phyloP scores from a whole-genome alignment of 1,284 basidiomycete species.

The Apiotrichum domesticum region DNA sequence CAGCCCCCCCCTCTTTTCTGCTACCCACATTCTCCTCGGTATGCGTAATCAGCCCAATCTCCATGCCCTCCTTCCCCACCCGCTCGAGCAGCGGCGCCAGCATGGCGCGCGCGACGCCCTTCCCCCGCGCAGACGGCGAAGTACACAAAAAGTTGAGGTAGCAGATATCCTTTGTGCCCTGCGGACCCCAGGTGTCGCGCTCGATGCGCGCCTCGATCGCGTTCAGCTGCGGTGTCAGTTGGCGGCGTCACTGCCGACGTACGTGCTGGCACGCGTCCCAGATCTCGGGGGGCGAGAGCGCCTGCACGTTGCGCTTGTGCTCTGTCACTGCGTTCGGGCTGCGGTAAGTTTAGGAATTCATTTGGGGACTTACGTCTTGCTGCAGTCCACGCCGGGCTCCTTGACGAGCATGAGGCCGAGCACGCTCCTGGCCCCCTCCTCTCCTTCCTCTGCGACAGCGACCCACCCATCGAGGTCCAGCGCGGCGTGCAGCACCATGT shows the following conservation, averaged over 20 bases:
- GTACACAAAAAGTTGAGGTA: constrained; percentile 1
- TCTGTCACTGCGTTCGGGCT: background rate
- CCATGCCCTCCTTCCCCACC: background rate
- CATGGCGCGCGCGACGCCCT: background rate
- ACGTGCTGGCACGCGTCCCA: background rate
- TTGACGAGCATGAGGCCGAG: background rate
- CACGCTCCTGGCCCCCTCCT: background rate
- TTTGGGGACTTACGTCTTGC: background rate
- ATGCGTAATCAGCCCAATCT: constrained; percentile 4
- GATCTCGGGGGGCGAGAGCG: background rate
- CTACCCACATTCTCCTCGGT: background rate
- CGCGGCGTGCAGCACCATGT: background rate
- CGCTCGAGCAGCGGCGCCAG: background rate
- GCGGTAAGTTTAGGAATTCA: background rate
- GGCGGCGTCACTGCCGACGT: background rate
- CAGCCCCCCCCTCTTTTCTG: background rate
- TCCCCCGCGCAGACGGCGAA: background rate
- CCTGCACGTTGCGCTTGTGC: background rate
- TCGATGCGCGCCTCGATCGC: background rate
- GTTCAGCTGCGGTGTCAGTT: background rate
- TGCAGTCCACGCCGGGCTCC: background rate
- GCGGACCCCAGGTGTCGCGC: background rate
- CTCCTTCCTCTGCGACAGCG: background rate
- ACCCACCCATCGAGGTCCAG: constrained; percentile 2
- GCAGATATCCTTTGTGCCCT: background rate